Evolutionary conservation across 345 rosid genomes (phyloP).

Genomic region (Dovyalis caffra): DNA sequence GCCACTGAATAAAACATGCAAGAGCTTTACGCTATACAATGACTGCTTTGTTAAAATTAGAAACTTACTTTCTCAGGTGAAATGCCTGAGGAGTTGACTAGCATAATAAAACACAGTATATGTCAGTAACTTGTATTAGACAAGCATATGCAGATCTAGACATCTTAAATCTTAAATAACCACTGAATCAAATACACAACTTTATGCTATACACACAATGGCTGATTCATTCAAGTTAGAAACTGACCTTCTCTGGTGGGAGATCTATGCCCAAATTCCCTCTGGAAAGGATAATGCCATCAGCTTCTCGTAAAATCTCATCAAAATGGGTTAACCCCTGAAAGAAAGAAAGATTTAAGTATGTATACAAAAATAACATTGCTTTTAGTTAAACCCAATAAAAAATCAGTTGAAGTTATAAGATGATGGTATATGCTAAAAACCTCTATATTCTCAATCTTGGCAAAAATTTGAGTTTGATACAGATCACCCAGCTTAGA

Average conservation of each 20-base stretch:
- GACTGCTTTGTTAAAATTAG: no score
- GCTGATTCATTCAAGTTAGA: conserved; percentile 6
- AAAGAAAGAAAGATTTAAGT: not conserved
- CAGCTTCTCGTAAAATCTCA: conserved; percentile 98
- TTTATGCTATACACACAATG: not conserved
- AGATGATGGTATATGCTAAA: conserved; percentile 8
- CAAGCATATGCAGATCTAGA: not conserved
- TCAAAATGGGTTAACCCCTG: conserved; percentile 96
- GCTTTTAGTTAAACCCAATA: not conserved
- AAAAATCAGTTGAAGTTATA: not conserved
- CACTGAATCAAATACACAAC: not conserved
- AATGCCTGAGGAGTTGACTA: not conserved
- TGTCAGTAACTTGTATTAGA: not conserved
- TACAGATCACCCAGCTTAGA: conserved; percentile 74
- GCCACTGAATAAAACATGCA: no score
- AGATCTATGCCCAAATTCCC: conserved; percentile 98
- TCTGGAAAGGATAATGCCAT: conserved; percentile 97
- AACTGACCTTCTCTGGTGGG: conserved; percentile 92
- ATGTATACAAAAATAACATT: not conserved
- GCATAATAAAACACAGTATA: not conserved
- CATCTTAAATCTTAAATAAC: not conserved
- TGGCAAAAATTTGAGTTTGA: conserved; percentile 94
- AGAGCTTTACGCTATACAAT: no score
- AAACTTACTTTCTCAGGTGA: not conserved
- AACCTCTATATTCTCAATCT: conserved; percentile 93